These are phyloP conservation scores for Pisolithus tinctorius DNA, from an alignment of 768 basidiomycete species.

Conservation along the genomic window DNA sequence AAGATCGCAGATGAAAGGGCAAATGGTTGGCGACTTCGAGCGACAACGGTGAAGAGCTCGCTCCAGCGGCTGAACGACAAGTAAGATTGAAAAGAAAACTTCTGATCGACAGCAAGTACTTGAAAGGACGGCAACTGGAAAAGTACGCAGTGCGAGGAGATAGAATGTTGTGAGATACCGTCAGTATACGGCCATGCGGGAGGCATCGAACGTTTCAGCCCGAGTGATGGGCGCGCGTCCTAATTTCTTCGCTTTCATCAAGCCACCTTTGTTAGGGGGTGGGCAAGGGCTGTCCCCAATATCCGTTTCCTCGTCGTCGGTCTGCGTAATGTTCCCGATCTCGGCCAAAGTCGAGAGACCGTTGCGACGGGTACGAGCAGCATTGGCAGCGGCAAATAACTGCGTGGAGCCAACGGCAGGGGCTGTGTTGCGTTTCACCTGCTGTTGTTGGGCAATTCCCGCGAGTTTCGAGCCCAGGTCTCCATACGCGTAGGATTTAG, in stretches of 20 bases:
- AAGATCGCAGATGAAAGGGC: constrained; percentile 5
- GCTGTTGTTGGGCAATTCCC: constrained; percentile 30
- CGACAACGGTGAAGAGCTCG: not conserved
- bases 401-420: constrained; percentile 44
- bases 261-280: constrained; percentile 54
- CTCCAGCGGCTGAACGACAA: constrained; percentile 1
- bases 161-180: not conserved
- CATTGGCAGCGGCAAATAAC: constrained; percentile 65
- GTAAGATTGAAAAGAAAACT: not conserved
- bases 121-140: not conserved
- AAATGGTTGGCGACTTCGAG: constrained; percentile 1
- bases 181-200: constrained; percentile 44
- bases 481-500: constrained; percentile 91
- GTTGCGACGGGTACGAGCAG: constrained; percentile 57
- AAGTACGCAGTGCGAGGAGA: constrained; percentile 2
- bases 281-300: constrained; percentile 87
- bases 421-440: constrained; percentile 60
- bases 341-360: constrained; percentile 61
- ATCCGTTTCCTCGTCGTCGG: constrained; percentile 74
- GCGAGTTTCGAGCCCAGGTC: constrained; percentile 47
- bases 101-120: constrained; percentile 1
- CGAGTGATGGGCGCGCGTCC: constrained; percentile 43
- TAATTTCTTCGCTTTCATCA: constrained; percentile 53
- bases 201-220: constrained; percentile 65
- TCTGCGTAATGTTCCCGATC: constrained; percentile 52